phyloP scores from a whole-genome alignment of 2,329 filamentous ascomycete genomes.

The Diplodia intermedia region DNA sequence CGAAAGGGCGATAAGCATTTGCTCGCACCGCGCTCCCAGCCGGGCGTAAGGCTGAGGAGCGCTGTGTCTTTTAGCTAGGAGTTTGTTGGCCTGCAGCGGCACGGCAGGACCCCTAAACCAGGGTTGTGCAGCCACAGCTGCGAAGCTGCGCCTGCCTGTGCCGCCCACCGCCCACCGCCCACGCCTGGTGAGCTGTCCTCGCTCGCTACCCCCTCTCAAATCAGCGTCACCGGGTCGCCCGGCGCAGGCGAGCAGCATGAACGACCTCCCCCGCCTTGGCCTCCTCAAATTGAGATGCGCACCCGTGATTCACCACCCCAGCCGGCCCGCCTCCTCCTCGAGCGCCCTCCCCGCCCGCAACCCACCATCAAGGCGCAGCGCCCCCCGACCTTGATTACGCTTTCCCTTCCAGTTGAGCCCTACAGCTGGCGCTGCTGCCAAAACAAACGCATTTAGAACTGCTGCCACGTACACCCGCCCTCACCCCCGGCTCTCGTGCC shows the following conservation, averaged over 20 bases:
- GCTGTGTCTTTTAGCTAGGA: neutral
- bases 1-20: slow-evolving; percentile 21
- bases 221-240: too few relatives aligned
- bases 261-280: slow-evolving; percentile 19
- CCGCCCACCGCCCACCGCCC: neutral
- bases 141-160: neutral
- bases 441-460: too few relatives aligned
- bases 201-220: neutral
- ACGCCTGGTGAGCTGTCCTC: neutral
- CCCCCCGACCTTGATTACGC: neutral
- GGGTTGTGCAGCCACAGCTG: slow-evolving; percentile 20
- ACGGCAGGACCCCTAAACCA: slow-evolving; percentile 7
- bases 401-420: neutral
- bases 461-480: too few relatives aligned
- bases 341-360: too few relatives aligned
- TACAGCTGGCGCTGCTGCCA: neutral
- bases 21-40: slow-evolving; percentile 1
- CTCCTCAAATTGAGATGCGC: slow-evolving; percentile 24
- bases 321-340: neutral
- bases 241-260: neutral
- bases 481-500: neutral
- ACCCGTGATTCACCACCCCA: slow-evolving; percentile 20
- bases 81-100: neutral
- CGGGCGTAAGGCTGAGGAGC: slow-evolving; percentile 21
- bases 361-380: neutral